phyloP scores from a whole-genome alignment of 345 rosid genomes.

The Balakata baccata region DNA sequence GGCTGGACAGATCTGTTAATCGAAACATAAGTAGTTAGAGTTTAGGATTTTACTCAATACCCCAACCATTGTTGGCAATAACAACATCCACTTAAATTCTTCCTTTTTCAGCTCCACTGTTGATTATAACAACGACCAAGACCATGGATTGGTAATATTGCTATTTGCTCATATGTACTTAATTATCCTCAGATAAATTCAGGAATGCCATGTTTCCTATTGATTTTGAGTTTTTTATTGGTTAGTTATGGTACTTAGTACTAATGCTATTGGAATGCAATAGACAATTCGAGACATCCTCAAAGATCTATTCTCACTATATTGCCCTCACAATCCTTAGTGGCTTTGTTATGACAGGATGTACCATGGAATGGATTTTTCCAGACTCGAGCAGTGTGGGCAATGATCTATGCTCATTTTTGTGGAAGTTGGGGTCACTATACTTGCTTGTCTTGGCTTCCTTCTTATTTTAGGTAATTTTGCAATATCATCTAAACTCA shows the following conservation, averaged over 20 bases:
- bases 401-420: slow-evolving; percentile 92
- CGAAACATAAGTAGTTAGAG: not conserved
- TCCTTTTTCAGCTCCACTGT: not conserved
- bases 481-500: not conserved
- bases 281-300: not conserved
- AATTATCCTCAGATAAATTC: not conserved
- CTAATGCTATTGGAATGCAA: not conserved
- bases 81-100: not conserved
- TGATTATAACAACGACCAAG: not conserved
- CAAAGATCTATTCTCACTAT: not conserved
- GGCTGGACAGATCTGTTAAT: not conserved
- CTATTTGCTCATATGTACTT: slow-evolving; percentile 1
- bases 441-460: slow-evolving; percentile 93
- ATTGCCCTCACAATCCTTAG: slow-evolving; percentile 15
- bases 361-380: slow-evolving; percentile 89
- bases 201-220: not conserved
- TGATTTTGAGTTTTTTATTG: not conserved
- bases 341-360: slow-evolving; percentile 49
- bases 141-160: not conserved
- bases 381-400: slow-evolving; percentile 70
- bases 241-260: not conserved
- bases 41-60: not conserved
- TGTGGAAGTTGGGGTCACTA: slow-evolving; percentile 99
- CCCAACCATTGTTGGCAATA: not conserved
- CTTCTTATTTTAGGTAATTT: slow-evolving; percentile 79